phyloP scores from a whole-genome alignment of 2,329 filamentous ascomycete genomes.

The Penicillium sp. region DNA sequence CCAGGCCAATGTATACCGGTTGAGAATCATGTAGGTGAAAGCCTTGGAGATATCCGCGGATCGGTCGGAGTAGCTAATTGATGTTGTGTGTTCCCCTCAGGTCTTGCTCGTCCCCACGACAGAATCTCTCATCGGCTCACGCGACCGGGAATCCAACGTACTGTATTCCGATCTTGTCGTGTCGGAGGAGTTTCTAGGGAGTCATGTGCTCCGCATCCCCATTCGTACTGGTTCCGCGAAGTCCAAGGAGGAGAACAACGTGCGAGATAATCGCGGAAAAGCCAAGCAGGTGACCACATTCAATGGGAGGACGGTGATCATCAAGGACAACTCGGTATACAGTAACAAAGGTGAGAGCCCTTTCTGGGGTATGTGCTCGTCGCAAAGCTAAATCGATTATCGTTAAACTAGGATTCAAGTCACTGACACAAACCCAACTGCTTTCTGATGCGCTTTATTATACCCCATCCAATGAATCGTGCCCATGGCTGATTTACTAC shows the following conservation, averaged over 20 bases:
- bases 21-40: constrained; percentile 69
- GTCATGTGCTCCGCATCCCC: constrained; percentile 90
- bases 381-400: constrained; percentile 5
- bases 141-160: constrained; percentile 80
- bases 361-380: background rate
- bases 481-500: constrained; percentile 95
- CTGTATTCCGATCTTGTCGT: constrained; percentile 76
- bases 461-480: constrained; percentile 80
- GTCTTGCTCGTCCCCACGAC: constrained; percentile 91
- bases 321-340: constrained; percentile 90
- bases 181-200: constrained; percentile 92
- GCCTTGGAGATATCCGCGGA: constrained; percentile 11
- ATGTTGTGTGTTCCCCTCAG: constrained; percentile 35
- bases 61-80: constrained; percentile 15
- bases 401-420: constrained; percentile 72
- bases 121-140: constrained; percentile 82
- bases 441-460: constrained; percentile 84
- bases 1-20: constrained; percentile 86
- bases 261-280: constrained; percentile 86
- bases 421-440: constrained; percentile 82
- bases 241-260: constrained; percentile 58
- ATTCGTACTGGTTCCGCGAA: constrained; percentile 49
- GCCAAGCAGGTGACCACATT: constrained; percentile 90
- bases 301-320: constrained; percentile 88
- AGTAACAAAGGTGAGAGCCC: constrained; percentile 84